These are phyloP conservation scores for Cytospora piceicola DNA, from an alignment of 2,329 filamentous ascomycete species.

Conservation along the genomic window DNA sequence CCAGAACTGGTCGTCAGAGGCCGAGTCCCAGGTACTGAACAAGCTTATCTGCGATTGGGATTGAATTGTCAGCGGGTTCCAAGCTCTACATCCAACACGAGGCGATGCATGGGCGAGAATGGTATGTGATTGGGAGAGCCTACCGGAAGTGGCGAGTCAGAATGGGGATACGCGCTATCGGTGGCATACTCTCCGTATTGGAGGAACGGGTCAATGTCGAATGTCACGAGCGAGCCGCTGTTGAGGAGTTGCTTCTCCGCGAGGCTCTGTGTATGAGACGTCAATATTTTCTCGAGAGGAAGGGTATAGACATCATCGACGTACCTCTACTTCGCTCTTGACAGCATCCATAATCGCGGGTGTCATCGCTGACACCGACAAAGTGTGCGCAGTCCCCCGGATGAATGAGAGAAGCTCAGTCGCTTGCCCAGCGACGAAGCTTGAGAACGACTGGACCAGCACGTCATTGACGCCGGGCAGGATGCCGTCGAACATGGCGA, in stretches of 20 bases:
- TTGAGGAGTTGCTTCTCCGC: constrained; percentile 14
- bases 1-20: constrained; percentile 38
- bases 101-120: no score
- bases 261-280: constrained; percentile 6
- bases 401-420: constrained; percentile 30
- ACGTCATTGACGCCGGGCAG: constrained; percentile 19
- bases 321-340: constrained; percentile 33
- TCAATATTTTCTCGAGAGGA: background rate
- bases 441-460: constrained; percentile 25
- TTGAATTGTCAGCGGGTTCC: background rate
- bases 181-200: constrained; percentile 38
- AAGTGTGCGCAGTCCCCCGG: constrained; percentile 37
- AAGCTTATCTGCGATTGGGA: constrained; percentile 35
- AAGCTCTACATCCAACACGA: no score
- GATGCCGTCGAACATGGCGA: constrained; percentile 35
- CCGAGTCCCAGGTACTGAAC: constrained; percentile 36
- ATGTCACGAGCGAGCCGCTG: constrained; percentile 33
- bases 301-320: background rate
- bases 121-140: background rate
- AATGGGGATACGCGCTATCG: constrained; percentile 39
- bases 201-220: constrained; percentile 39
- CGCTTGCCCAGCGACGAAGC: constrained; percentile 33
- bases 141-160: constrained; percentile 36
- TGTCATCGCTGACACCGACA: constrained; percentile 37
- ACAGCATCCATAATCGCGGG: constrained; percentile 34